phyloP scores from a whole-genome alignment of 2,329 filamentous ascomycete species.

The Monosporascus sp. region DNA sequence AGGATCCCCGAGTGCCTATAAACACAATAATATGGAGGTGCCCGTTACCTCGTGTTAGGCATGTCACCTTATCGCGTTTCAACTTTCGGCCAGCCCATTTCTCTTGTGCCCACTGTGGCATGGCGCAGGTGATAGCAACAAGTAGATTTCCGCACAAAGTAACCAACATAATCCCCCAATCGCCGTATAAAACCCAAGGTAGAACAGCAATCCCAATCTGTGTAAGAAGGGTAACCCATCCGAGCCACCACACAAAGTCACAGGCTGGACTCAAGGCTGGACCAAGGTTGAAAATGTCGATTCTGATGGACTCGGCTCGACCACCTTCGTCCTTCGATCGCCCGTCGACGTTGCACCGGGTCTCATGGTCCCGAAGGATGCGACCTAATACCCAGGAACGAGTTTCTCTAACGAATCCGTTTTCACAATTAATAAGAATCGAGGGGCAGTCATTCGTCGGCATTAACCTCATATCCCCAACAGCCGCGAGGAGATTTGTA shows the following conservation, averaged over 20 bases:
- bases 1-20: conserved; percentile 1
- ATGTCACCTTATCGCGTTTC: conserved; percentile 5
- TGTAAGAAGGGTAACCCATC: not conserved
- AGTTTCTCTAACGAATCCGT: conserved; percentile 3
- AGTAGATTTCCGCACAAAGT: not conserved
- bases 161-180: not conserved
- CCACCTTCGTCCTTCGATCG: not conserved
- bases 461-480: conserved; percentile 11
- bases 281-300: conserved; percentile 1
- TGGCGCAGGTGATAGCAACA: not conserved
- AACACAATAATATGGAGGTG: conserved; percentile 7
- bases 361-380: conserved; percentile 10
- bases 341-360: not conserved
- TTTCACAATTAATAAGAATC: conserved; percentile 4
- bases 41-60: conserved; percentile 13
- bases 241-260: not conserved
- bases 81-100: conserved; percentile 7
- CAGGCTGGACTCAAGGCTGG: not conserved
- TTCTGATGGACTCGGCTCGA: conserved; percentile 1
- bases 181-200: conserved; percentile 1
- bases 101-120: conserved; percentile 8
- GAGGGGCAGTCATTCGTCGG: conserved; percentile 4
- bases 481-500: conserved; percentile 5
- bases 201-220: conserved; percentile 1
- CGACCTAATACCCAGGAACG: conserved; percentile 11